Evolutionary conservation across 75 land plant genomes (phyloP).

Genomic region (Sequoia sempervirens): DNA sequence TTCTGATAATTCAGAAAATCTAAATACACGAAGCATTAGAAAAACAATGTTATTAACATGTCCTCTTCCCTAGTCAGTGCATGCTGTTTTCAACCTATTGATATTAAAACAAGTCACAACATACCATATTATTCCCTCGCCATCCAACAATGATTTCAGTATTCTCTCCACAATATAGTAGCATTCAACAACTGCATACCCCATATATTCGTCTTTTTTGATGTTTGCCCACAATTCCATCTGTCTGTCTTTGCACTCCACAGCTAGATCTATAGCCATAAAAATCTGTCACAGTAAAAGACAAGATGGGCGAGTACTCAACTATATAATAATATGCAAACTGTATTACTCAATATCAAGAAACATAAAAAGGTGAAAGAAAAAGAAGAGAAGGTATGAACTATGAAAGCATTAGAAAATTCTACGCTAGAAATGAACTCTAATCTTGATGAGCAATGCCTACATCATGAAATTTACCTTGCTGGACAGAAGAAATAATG

Average conservation of each 20-base stretch:
- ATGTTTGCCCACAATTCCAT: slow-evolving; percentile 73
- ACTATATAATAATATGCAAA: background rate
- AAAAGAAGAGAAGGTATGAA: background rate
- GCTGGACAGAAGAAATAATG: slow-evolving; percentile 84
- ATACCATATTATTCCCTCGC: slow-evolving; percentile 75
- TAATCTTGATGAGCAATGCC: background rate
- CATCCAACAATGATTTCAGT: slow-evolving; percentile 52
- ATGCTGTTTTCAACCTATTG: background rate
- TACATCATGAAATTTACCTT: slow-evolving; percentile 50
- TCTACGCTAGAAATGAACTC: background rate
- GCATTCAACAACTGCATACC: slow-evolving; percentile 77
- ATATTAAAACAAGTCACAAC: background rate
- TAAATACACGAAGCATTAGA: background rate
- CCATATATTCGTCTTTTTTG: slow-evolving; percentile 81
- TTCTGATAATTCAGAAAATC: background rate
- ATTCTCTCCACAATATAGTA: slow-evolving; percentile 60
- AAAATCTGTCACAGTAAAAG: slow-evolving; percentile 49
- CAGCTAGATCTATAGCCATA: slow-evolving; percentile 74
- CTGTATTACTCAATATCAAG: background rate
- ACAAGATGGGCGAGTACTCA: slow-evolving; percentile 5
- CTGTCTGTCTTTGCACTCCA: slow-evolving; percentile 63
- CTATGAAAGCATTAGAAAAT: background rate
- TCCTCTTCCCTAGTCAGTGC: background rate
- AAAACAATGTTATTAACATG: background rate
- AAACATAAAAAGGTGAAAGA: background rate